These are phyloP conservation scores for Salix viminalis DNA, from an alignment of 345 rosid species.

Conservation along the genomic window DNA sequence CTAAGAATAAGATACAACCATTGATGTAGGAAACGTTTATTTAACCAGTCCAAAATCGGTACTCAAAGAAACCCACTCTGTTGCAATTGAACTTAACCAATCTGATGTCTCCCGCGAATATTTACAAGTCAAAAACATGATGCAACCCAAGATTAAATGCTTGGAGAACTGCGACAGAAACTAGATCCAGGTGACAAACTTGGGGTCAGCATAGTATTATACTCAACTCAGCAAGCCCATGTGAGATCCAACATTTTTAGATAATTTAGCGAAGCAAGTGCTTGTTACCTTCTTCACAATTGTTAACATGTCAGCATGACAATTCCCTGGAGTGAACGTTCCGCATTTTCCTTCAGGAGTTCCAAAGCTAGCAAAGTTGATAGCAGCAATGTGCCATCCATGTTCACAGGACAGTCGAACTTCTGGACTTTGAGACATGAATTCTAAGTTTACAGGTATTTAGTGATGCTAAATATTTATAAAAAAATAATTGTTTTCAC, in stretches of 20 bases:
- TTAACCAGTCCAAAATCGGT: background rate
- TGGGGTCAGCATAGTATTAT: background rate
- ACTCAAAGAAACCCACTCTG: background rate
- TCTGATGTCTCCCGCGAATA: too few species aligned
- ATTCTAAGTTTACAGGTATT: too few species aligned
- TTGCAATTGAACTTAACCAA: too few species aligned
- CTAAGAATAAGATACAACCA: background rate
- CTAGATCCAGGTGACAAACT: background rate
- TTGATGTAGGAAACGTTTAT: too few species aligned
- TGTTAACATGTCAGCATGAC: conserved; percentile 35
- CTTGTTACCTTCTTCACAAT: conserved; percentile 39
- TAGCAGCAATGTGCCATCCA: conserved; percentile 50
- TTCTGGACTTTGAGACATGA: conserved; percentile 32
- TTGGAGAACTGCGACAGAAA: background rate
- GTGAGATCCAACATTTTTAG: background rate
- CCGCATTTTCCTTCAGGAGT: conserved; percentile 57
- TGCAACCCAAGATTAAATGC: background rate
- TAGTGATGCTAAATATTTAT: too few species aligned
- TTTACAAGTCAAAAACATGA: too few species aligned
- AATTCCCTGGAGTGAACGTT: conserved; percentile 34
- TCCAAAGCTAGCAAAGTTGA: conserved; percentile 59
- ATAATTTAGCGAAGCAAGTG: background rate
- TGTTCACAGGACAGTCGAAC: conserved; percentile 45
- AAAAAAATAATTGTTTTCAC: too few species aligned
- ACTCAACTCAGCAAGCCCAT: too few species aligned